Evolutionary conservation across 352 stramenopile species (phyloP), one percentile per base, ranked within the genome.

Genomic region (Phytophthora crassamura): DNA sequence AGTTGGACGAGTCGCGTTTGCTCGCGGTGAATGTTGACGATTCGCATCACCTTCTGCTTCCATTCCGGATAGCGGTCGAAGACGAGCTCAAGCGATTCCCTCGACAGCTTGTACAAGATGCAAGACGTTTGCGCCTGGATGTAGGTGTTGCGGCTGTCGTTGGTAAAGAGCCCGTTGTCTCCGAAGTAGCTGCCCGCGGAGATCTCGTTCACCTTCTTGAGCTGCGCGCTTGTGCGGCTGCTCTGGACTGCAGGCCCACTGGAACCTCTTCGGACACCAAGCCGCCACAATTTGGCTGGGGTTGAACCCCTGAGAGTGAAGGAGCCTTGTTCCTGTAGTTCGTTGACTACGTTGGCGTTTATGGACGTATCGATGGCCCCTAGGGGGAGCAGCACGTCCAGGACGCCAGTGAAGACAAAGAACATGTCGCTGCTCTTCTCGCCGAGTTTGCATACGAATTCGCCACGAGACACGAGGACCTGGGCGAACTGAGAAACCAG

Each of bases 341-440:
- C 28, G 8, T 32, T 32, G 28, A 32, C 28, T 2, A 32, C 12
- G n/a, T 66, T 62, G 3, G 2, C 34, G 5, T 45, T 46, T 3
- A 42, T 40, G 18, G 40, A 38, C 3, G 39, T 18, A 20, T 63
- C 59, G 4, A 51, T 32, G 15, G 35, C 61, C n/a, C 82, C 68
- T 0, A 67, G 43, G 1, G 74, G 72, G 5, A 86, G 18, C 11
- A 89, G 45, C 5, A 74, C 72, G 5, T 78, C 68, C 5, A 91
- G 48, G 4, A 80, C 55, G 2, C 83, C 80, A 2, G 79, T 82
- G 43, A 89, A 90, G 5, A 91, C 81, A 34, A 91, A 90, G 49
- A 68, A 90, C 80, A 91, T 91, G 40, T 90, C 80, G 18, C 70
- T 79, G 4, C 80, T 78, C 59, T 85, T 58, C 50, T 91, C 80